Evolutionary conservation across 768 basidiomycete species (phyloP).

Genomic region (Serendipita vermifera): DNA sequence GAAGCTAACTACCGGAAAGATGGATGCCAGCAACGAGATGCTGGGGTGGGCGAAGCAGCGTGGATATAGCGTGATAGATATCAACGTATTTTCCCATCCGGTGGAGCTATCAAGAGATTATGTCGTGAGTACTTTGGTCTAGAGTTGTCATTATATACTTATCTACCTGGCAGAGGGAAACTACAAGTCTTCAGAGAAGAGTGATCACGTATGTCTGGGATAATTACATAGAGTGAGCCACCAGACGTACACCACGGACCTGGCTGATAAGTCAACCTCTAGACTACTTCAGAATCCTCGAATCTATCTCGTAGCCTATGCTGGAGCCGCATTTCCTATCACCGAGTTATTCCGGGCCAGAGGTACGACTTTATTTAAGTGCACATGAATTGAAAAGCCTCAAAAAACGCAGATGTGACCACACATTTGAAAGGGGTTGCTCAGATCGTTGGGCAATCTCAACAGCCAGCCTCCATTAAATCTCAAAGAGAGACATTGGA

Average conservation of each 20-base stretch:
- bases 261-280: too few relatives aligned
- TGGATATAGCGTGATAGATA: conserved; percentile 66
- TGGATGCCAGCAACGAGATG: conserved; percentile 72
- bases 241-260: too few relatives aligned
- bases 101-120: background rate
- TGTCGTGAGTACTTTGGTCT: background rate
- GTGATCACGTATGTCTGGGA: conserved; percentile 87
- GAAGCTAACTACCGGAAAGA: conserved; percentile 33
- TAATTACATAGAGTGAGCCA: conserved; percentile 79
- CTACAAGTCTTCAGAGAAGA: conserved; percentile 35
- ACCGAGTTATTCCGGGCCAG: conserved; percentile 61
- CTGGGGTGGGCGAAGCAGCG: conserved; percentile 60
- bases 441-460: conserved; percentile 56
- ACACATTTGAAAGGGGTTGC: conserved; percentile 56
- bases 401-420: conserved; percentile 41
- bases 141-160: background rate
- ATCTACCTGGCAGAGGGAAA: conserved; percentile 12
- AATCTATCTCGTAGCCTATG: conserved; percentile 78
- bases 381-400: background rate
- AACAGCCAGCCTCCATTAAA: background rate
- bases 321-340: conserved; percentile 64
- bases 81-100: conserved; percentile 63
- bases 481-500: background rate
- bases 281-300: too few relatives aligned
- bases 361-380: conserved; percentile 31